Evolutionary conservation across 2,329 filamentous ascomycete genomes (phyloP).

Genomic region (Cryphonectria parasitica): DNA sequence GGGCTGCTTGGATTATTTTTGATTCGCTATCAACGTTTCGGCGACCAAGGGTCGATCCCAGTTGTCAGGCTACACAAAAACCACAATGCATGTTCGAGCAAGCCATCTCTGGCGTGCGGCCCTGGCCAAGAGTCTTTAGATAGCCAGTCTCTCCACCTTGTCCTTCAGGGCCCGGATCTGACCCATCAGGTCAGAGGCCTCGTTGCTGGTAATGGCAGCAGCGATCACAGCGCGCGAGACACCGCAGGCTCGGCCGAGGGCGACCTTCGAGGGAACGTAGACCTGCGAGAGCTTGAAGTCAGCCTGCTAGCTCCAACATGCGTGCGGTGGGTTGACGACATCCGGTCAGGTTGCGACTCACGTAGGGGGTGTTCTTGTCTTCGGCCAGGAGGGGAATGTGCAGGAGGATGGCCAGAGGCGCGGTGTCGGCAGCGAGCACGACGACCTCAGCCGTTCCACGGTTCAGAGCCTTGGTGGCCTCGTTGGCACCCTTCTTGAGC

Average conservation of each 20-base stretch:
- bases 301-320: background rate
- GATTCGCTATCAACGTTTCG: background rate
- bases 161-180: constrained; percentile 90
- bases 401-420: constrained; percentile 83
- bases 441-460: constrained; percentile 89
- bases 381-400: constrained; percentile 89
- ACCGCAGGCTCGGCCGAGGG: constrained; percentile 86
- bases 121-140: constrained; percentile 57
- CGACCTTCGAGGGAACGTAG: constrained; percentile 76
- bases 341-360: background rate
- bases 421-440: constrained; percentile 86
- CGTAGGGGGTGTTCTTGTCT: constrained; percentile 62
- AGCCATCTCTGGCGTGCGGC: background rate
- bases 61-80: background rate
- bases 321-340: background rate
- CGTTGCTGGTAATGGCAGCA: constrained; percentile 87
- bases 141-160: constrained; percentile 94
- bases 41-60: background rate
- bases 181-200: constrained; percentile 81
- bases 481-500: constrained; percentile 89
- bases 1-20: background rate
- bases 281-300: constrained; percentile 56
- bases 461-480: constrained; percentile 85
- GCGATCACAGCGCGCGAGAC: constrained; percentile 88
- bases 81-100: background rate